Evolutionary conservation across 345 rosid genomes (phyloP).

Genomic region (Sisymbrium irio): DNA sequence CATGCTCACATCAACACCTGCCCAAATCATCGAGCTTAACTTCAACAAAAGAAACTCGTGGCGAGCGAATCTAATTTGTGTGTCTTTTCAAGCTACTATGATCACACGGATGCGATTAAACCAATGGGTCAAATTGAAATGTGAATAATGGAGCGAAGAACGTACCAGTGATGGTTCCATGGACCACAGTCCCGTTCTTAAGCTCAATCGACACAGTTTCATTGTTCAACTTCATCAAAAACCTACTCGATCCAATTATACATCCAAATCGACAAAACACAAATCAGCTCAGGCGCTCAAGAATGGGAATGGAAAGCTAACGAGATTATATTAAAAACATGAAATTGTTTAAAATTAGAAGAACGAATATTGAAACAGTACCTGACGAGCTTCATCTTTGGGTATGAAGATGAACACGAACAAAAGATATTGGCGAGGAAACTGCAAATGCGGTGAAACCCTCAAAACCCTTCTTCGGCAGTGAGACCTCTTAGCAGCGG

Average conservation of each 20-base stretch:
- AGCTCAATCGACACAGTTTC: conserved; percentile 96
- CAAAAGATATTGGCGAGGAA: background rate
- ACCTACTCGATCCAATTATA: conserved; percentile 43
- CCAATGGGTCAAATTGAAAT: background rate
- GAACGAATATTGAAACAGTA: conserved; percentile 5
- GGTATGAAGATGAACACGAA: conserved; percentile 8
- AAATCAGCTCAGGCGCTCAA: background rate
- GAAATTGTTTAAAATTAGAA: background rate
- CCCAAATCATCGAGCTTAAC: conserved; percentile 16
- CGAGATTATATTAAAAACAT: background rate
- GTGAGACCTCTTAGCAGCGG: background rate
- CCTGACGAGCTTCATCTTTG: conserved; percentile 56
- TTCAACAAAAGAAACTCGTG: background rate
- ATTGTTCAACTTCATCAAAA: conserved; percentile 96
- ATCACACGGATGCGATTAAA: background rate
- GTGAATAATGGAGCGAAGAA: no score
- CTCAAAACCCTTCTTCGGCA: conserved; percentile 26
- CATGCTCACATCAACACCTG: conserved; percentile 98
- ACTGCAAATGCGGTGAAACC: conserved; percentile 3
- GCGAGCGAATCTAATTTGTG: background rate
- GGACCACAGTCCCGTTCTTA: conserved; percentile 90
- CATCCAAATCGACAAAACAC: background rate
- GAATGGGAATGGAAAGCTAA: background rate
- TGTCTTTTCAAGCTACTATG: background rate
- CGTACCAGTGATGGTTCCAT: conserved; percentile 97